Percentiles rank a stretch among this genome's conserved stretches.
These are phyloP conservation scores for Lyophyllum shimeji DNA, from an alignment of 768 basidiomycete genomes.

Conservation along the genomic window DNA sequence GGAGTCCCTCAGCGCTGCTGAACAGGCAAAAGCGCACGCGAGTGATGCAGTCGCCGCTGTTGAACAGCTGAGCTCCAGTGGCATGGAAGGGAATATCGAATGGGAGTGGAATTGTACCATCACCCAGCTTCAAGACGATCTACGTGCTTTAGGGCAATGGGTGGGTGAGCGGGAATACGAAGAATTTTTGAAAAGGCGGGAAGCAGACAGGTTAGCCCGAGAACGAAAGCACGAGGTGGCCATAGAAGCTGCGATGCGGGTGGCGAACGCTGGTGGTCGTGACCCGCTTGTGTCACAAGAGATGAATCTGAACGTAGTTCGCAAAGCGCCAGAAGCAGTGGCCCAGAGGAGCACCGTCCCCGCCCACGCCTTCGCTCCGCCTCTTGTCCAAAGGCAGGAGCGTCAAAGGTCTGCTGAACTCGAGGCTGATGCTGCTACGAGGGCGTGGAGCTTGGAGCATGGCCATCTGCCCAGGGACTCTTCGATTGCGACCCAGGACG, in stretches of 20 bases:
- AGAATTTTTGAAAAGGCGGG: conserved; percentile 17
- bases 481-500: neutral
- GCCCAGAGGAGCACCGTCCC: neutral
- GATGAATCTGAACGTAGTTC: neutral
- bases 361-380: neutral
- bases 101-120: conserved; percentile 15
- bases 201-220: conserved; percentile 12
- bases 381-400: neutral
- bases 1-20: conserved; percentile 23
- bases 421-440: conserved; percentile 19
- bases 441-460: conserved; percentile 21
- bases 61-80: conserved; percentile 13
- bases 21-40: conserved; percentile 21
- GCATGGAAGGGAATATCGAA: neutral
- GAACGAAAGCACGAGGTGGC: conserved; percentile 1
- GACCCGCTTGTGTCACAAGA: neutral
- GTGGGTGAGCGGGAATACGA: conserved; percentile 17
- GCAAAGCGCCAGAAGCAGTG: neutral
- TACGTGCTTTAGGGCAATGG: conserved; percentile 17
- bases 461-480: conserved; percentile 9
- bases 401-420: conserved; percentile 7
- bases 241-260: conserved; percentile 7
- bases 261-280: neutral
- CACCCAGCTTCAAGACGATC: conserved; percentile 14
- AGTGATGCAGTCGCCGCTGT: conserved; percentile 24